A percentile compares a stretch with the other conserved stretches of the same genome.
These are phyloP conservation scores for Metarhizium album DNA, from an alignment of 2,329 filamentous ascomycete species.

Conservation along the genomic window DNA sequence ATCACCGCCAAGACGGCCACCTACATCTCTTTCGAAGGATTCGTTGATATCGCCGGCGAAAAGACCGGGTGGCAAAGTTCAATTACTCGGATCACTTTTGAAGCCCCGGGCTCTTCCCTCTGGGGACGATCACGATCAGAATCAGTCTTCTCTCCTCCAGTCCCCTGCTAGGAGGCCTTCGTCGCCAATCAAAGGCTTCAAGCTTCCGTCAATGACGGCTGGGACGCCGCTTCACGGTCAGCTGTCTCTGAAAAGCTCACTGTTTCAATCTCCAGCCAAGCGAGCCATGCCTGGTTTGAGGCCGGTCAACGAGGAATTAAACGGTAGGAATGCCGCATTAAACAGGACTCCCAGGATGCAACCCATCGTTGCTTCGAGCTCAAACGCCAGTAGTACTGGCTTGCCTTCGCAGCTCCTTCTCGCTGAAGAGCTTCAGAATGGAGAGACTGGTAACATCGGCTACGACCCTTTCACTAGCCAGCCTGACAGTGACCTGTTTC, in stretches of 20 bases:
- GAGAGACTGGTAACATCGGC: constrained; percentile 8
- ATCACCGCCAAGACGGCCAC: constrained; percentile 46
- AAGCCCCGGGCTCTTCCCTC: constrained; percentile 12
- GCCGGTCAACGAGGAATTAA: constrained; percentile 19
- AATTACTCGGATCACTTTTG: constrained; percentile 23
- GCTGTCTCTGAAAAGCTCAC: constrained; percentile 34
- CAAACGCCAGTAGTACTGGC: constrained; percentile 13
- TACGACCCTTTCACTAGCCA: constrained; percentile 24
- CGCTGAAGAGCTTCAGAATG: constrained; percentile 20
- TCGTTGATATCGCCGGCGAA: constrained; percentile 46
- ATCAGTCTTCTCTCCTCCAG: constrained; percentile 26
- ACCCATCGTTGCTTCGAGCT: constrained; percentile 23
- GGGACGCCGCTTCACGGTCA: constrained; percentile 18
- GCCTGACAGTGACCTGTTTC: constrained; percentile 27
- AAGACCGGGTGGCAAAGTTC: constrained; percentile 18
- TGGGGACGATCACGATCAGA: constrained; percentile 10
- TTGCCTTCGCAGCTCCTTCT: constrained; percentile 28
- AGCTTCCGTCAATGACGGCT: constrained; percentile 12
- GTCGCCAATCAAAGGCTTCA: constrained; percentile 30
- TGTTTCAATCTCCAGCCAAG: constrained; percentile 44
- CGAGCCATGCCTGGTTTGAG: constrained; percentile 26
- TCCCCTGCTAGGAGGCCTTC: constrained; percentile 42
- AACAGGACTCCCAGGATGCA: constrained; percentile 25
- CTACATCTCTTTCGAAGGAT: constrained; percentile 43
- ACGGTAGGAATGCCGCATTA: constrained; percentile 10